Evolutionary conservation across 306 rosid genomes (phyloP), one percentile per base, ranked within the genome.

Genomic region (Citrullus amarus): DNA sequence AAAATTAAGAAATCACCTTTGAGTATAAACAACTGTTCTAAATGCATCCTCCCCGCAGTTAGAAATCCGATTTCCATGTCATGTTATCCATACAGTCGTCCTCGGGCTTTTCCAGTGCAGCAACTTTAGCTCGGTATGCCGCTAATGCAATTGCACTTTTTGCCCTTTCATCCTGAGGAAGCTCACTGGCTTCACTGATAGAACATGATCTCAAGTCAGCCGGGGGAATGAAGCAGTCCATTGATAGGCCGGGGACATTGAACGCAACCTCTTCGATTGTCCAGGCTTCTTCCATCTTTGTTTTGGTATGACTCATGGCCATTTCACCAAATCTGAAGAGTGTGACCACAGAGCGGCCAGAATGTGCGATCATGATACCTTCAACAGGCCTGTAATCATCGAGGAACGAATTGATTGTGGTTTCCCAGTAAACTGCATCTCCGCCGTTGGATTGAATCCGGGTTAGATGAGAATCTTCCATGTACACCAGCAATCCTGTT

Each of bases 221-320:
- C 9, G 99, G 99, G 81, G 99, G 99, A 53, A 96, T 96, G 88
- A 96, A 96, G 86, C 99, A 96, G 80, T 96, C 99, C 50, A 90
- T 30, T 2, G 99, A 96, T 41, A 96, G 88, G 13, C 99, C 99
- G 0, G 96, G 93, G 58, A 96, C 87, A 63, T 96, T 96, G 86
- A 96, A 96, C 0, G 98, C 99, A 39, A 93, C 99, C 90, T 96
- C 99, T 79, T 96, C 98, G 2, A 96, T 96, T 17, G 98, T 91
- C 99, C 99, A 96, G 28, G 96, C 98, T 86, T 96, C 98, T 88
- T 96, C 99, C 99, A 96, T 96, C 86, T 56, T 96, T 9, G 99
- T 96, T 86, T 96, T 96, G 61, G 91, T 87, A 73, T 96, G 99
- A 82, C 99, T 96, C 99, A 96, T 91, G 28, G 98, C 99, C 93